Evolutionary conservation across 2,329 filamentous ascomycete genomes (phyloP), one percentile per base, ranked within the genome.

Genomic region (Fusarium redolens): DNA sequence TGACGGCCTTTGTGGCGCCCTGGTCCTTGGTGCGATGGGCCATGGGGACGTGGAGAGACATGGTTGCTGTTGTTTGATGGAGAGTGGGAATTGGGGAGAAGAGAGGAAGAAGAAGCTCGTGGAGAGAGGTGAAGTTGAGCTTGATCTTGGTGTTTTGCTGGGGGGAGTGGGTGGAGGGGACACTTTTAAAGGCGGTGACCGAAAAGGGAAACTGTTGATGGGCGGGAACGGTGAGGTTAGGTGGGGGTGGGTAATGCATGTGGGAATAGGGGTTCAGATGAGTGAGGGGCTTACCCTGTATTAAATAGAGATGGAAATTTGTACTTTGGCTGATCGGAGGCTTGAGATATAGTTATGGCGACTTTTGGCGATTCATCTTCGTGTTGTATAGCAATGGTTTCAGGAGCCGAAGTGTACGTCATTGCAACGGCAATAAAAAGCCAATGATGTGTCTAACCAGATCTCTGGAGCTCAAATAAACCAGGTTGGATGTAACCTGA

Each of bases 1-100:
- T 97, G 77, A 98, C 92, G 76, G 96, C 96, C 86, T 98, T 98
- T 81, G 95, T 97, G 74, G 91, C 88, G 79, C 90, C 88, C 73
- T 83, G 78, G 76, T 86, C 85, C 81, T 86, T 87, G 69, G 78
- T 48, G 31, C 75, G 85, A 79, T 87, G 78, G 84, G 84, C 68
- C 82, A 85, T 81, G 75, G 88, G 87, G 76, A 91, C 85, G 75
- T 90, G 87, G 65, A 90, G 86, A 70, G 86, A 87, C 87, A 89
- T 89, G 73, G 54, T 79, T 41, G 38, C 33, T 55, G 31, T 54
- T 38, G n/a, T 41, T 28, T 54, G 50, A 37, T n/a, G 18, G 56
- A 33, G 17, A 11, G 18, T 17, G 38, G 12, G 22, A 47, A 11
- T 52, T 55, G 35, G 25, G 33, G 41, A 31, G 40, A 52, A 20